phyloP scores from a whole-genome alignment of 148 eudicot species.

The Chenopodium suecicum region DNA sequence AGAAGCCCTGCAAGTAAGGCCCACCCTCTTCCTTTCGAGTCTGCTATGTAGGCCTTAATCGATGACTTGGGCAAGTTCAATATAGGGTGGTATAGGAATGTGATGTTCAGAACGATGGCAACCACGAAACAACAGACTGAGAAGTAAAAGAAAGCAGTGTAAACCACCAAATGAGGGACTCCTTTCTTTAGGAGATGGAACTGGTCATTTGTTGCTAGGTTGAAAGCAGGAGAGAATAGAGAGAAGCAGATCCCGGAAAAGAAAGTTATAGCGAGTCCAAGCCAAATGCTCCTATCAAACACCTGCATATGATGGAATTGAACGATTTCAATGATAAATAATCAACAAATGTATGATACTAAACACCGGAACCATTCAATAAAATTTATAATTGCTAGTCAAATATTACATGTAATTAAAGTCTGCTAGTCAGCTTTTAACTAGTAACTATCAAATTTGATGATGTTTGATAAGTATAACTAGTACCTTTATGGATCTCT shows the following conservation, averaged over 20 bases:
- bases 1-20: conserved; percentile 62
- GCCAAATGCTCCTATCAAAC: conserved; percentile 51
- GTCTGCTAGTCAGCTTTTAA: no score
- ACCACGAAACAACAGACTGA: conserved; percentile 52
- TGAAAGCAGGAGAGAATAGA: conserved; percentile 80
- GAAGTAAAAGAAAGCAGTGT: conserved; percentile 85
- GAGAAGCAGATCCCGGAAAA: conserved; percentile 73
- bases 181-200: conserved; percentile 57
- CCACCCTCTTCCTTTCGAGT: conserved; percentile 77
- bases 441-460: no score
- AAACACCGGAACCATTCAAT: no score
- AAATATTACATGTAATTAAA: no score
- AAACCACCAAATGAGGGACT: conserved; percentile 73
- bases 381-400: no score
- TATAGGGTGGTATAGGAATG: conserved; percentile 57
- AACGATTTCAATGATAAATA: no score
- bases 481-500: conserved; percentile 72
- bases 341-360: no score
- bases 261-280: conserved; percentile 60
- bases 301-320: conserved; percentile 39
- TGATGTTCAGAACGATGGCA: conserved; percentile 52
- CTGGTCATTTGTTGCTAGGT: conserved; percentile 85
- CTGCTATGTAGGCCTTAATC: conserved; percentile 45
- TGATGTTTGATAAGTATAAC: neutral
- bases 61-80: conserved; percentile 60